Base-by-base conservation (phyloP, 768 basidiomycete genomes). In the Suillus decipiens region DNA sequence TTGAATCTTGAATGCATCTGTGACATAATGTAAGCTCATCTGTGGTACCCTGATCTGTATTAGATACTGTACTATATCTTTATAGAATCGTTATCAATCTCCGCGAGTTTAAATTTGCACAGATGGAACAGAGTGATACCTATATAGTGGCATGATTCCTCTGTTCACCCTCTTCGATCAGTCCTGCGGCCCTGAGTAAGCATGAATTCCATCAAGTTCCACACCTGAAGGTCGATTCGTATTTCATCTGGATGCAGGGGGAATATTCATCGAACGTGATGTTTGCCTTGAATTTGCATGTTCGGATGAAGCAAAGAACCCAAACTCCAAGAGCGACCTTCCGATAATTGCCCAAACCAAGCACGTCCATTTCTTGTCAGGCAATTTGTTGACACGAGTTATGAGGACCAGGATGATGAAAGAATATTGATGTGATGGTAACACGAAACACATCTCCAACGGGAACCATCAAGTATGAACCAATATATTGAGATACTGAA, bases 81-180 rank as follows among this genome's bases (percentile, higher is more conserved):
- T 5, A 34, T 39, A 15, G 28, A 15, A 48, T 15, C 15, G 24
- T 28, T 28, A 17, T 28, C 8, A 15, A 28, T 48, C 15, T 14
- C 14, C 14, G 8, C 47, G 3, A 24, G 47, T 24, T 15, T 47
- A 1, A 22, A 12, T 11, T 47, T 42, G 61, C 43, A 62, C 62
- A 63, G n/a, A 59, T 53, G 3, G 60, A 34, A 39, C 62, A 63
- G 41, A 61, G 45, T 60, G 47, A 17, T 31, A 54, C 19, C 19
- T 53, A 12, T 19, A 19, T 33, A 34, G 51, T 12, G 19, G 11
- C 6, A 33, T n/a, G 6, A 8, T n/a, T 19, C 51, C 51, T 53
- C 33, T 34, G 51, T 53, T 53, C 33, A 12, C 19, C 51, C 51
- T 33, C 31, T 33, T 53, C 33, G 33, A 53, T 53, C 19, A 34